Percentiles rank a stretch among this genome's conserved stretches.
These are phyloP conservation scores for Coleophoma crateriformis DNA, from an alignment of 2,329 filamentous ascomycete genomes.

Conservation along the genomic window DNA sequence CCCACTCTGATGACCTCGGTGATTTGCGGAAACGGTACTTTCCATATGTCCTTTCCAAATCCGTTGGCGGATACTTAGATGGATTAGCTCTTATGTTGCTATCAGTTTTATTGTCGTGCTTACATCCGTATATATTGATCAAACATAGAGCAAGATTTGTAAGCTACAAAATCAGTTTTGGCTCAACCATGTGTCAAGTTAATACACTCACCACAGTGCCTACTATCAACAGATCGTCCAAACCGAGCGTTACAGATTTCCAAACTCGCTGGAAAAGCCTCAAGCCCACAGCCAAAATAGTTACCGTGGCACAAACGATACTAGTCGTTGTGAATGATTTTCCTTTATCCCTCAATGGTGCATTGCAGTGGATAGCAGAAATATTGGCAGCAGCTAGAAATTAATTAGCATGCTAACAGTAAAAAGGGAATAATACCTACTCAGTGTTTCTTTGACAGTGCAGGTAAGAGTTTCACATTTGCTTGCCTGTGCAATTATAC, in stretches of 20 bases:
- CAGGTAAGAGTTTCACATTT: background rate
- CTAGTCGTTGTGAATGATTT: background rate
- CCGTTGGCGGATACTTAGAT: background rate
- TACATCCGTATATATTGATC: background rate
- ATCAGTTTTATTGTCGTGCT: background rate
- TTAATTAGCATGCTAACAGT: background rate
- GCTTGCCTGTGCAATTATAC: background rate
- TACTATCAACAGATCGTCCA: background rate
- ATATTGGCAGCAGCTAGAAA: background rate
- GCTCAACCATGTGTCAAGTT: background rate
- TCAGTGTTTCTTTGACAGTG: background rate
- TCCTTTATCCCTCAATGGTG: background rate
- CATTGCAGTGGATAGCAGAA: background rate
- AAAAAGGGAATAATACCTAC: background rate
- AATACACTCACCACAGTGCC: background rate
- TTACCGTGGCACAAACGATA: background rate
- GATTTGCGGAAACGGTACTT: background rate
- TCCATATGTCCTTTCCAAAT: background rate
- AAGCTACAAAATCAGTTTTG: background rate
- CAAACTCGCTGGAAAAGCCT: background rate
- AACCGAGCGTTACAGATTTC: background rate
- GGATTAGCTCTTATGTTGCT: background rate
- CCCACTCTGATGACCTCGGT: background rate
- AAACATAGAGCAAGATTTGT: background rate
- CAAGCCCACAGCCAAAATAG: background rate